Evolutionary conservation across 305 asterid genomes (phyloP).

Genomic region (Caryopteris hybrid): DNA sequence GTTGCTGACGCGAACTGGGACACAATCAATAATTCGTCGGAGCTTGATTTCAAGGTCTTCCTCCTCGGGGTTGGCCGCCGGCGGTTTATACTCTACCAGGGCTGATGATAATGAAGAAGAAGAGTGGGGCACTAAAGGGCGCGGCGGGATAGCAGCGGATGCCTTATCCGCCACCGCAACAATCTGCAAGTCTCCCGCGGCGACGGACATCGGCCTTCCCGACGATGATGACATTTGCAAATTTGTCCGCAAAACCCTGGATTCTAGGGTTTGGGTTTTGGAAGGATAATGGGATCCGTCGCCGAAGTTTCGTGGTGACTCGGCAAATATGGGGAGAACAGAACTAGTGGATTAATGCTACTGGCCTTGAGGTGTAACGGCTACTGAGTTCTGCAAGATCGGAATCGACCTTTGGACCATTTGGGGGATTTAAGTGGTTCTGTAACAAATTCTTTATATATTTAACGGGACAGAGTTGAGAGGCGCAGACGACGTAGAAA

Average conservation of each 20-base stretch:
- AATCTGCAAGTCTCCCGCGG: conserved; percentile 61
- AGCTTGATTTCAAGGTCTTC: conserved; percentile 94
- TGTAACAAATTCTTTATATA: too few species aligned
- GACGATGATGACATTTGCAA: conserved; percentile 40
- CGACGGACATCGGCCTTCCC: conserved; percentile 39
- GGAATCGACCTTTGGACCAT: too few species aligned
- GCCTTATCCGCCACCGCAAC: conserved; percentile 50
- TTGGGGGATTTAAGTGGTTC: too few species aligned
- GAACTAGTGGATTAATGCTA: background rate
- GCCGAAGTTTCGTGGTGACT: too few species aligned
- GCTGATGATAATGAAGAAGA: conserved; percentile 51
- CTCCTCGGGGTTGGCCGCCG: conserved; percentile 64
- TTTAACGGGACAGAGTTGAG: too few species aligned
- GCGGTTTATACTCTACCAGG: conserved; percentile 69
- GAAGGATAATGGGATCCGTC: background rate
- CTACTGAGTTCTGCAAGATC: background rate
- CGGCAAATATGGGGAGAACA: background rate
- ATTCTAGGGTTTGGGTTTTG: conserved; percentile 11
- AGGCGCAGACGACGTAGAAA: too few species aligned
- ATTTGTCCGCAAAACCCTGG: background rate
- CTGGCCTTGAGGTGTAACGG: background rate
- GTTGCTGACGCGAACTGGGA: conserved; percentile 91
- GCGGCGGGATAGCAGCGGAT: conserved; percentile 46
- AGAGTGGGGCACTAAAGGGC: conserved; percentile 32
- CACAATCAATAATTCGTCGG: conserved; percentile 84